These are phyloP conservation scores for Phytophthora pini DNA, from an alignment of 352 stramenopile species.

Conservation along the genomic window DNA sequence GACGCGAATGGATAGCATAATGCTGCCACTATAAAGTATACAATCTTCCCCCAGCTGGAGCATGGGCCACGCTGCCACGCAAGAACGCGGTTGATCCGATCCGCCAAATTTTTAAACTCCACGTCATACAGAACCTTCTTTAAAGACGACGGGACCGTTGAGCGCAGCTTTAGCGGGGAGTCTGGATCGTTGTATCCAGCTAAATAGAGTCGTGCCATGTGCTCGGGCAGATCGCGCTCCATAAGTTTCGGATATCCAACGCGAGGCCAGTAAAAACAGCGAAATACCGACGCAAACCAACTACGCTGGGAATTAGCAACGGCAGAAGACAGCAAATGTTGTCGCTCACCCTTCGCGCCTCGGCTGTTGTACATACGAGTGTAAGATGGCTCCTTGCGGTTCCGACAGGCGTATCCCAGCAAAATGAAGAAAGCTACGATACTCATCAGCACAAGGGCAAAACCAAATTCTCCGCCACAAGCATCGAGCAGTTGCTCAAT, in stretches of 20 bases:
- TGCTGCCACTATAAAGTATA: conserved; percentile 64
- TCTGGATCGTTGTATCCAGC: conserved; percentile 68
- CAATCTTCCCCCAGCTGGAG: conserved; percentile 64
- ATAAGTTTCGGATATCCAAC: conserved; percentile 82
- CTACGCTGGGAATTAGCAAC: conserved; percentile 62
- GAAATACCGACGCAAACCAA: conserved; percentile 62
- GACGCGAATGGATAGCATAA: conserved; percentile 79
- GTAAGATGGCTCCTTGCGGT: conserved; percentile 71
- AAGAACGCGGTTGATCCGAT: conserved; percentile 70
- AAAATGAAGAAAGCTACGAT: conserved; percentile 78
- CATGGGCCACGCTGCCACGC: conserved; percentile 55
- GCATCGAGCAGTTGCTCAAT: conserved; percentile 80
- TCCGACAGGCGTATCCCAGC: conserved; percentile 74
- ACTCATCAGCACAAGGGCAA: conserved; percentile 68
- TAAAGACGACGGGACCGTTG: conserved; percentile 61
- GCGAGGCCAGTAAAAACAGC: conserved; percentile 78
- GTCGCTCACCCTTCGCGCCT: conserved; percentile 59
- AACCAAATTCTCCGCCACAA: conserved; percentile 77
- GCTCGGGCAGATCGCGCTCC: conserved; percentile 78
- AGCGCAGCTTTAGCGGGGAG: conserved; percentile 61
- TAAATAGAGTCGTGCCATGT: conserved; percentile 85
- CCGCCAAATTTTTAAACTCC: conserved; percentile 68
- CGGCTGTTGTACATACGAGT: conserved; percentile 57
- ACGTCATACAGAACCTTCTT: conserved; percentile 74
- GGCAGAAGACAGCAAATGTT: conserved; percentile 68